Evolutionary conservation across 176 grass and related monocot species (phyloP).

Genomic region (Otatea glauca): DNA sequence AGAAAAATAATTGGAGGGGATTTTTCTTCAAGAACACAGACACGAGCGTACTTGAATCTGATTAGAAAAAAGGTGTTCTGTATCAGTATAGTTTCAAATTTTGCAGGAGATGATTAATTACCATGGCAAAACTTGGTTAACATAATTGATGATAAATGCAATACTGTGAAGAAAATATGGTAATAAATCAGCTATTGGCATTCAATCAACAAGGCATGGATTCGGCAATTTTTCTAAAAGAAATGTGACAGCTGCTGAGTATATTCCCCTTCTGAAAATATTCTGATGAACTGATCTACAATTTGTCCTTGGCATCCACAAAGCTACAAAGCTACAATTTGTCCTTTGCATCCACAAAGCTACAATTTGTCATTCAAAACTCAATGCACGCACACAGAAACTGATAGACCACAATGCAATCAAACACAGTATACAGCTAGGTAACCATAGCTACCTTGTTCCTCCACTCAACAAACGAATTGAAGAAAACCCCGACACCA

Average conservation of each 20-base stretch:
- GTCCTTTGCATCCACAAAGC: constrained; percentile 57
- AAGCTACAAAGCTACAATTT: too few relatives aligned
- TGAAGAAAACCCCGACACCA: constrained; percentile 82
- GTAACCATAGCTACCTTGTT: constrained; percentile 69
- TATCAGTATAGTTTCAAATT: too few relatives aligned
- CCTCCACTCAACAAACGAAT: constrained; percentile 88
- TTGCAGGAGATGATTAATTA: too few relatives aligned
- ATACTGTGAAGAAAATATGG: not conserved
- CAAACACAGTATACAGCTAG: not conserved
- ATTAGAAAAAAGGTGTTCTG: too few relatives aligned
- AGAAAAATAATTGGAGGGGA: not conserved
- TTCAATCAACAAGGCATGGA: not conserved
- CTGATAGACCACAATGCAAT: not conserved
- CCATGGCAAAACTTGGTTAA: too few relatives aligned
- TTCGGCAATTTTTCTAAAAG: too few relatives aligned
- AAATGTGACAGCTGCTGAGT: too few relatives aligned
- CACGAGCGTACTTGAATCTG: too few relatives aligned
- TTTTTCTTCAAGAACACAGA: too few relatives aligned
- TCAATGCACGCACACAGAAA: not conserved
- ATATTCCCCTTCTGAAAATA: too few relatives aligned
- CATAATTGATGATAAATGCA: not conserved
- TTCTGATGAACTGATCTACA: too few relatives aligned
- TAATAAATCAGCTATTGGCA: not conserved
- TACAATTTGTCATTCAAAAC: not conserved
- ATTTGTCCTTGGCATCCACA: too few relatives aligned